Percentiles rank a stretch among this genome's conserved stretches.
Evolutionary conservation across 2,329 filamentous ascomycete species (phyloP).

Genomic region (Xenosphaeropsis pyriputrescens): DNA sequence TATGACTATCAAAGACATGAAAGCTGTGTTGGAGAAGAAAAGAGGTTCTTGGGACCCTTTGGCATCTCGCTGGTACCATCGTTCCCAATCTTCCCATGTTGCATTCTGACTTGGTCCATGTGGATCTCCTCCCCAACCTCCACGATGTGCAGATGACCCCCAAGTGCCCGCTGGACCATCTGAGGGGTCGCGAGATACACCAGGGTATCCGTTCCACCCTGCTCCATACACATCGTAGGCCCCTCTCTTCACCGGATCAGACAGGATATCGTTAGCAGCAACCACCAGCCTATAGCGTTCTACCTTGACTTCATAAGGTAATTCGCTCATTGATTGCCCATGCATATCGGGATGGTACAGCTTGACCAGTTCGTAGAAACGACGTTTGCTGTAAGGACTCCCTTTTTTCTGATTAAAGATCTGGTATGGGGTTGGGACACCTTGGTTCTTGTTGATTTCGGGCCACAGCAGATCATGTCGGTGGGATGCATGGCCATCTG

Average conservation of each 20-base stretch:
- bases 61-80: constrained; percentile 46
- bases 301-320: constrained; percentile 50
- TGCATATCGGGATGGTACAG: constrained; percentile 81
- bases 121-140: constrained; percentile 11
- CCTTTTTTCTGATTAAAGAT: constrained; percentile 50
- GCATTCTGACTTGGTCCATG: constrained; percentile 53
- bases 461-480: constrained; percentile 18
- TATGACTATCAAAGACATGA: constrained; percentile 56
- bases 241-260: constrained; percentile 60
- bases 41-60: constrained; percentile 33
- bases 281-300: constrained; percentile 85
- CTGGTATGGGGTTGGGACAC: constrained; percentile 63
- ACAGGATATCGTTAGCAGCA: constrained; percentile 77
- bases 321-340: constrained; percentile 21
- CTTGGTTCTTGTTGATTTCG: constrained; percentile 13
- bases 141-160: constrained; percentile 6
- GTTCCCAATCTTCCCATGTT: constrained; percentile 97
- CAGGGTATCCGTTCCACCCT: constrained; percentile 53
- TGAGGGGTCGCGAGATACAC: constrained; percentile 10
- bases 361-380: constrained; percentile 87
- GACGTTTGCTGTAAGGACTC: constrained; percentile 64
- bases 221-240: constrained; percentile 72
- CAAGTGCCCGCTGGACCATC: constrained; percentile 14
- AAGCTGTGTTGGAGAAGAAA: constrained; percentile 67
- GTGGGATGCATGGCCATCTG: constrained; percentile 19